Conservation (phyloP, 73 alveolate species). For the Symbiodinium pilosum region DNA sequence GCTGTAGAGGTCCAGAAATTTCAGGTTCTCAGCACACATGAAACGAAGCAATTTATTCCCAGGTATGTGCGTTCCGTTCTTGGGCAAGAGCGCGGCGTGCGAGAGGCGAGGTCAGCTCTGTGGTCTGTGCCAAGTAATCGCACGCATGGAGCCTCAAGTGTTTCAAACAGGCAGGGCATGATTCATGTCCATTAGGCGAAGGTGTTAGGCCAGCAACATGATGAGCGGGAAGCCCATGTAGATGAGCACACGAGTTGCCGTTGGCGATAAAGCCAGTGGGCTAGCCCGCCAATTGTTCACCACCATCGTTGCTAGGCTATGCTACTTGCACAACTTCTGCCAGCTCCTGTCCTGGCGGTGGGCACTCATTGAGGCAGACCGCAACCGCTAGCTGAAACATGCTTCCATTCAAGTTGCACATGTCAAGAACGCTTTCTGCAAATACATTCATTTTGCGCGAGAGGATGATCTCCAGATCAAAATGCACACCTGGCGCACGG, state of each 20-base stretch:
- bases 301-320: too few species aligned
- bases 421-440: too few species aligned
- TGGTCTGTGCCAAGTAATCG: constrained; percentile 12
- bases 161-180: not conserved
- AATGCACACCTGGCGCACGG: too few species aligned
- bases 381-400: too few species aligned
- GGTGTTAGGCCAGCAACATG: constrained; percentile 13
- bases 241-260: not conserved
- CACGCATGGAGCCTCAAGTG: not conserved
- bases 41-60: not conserved
- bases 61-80: too few species aligned
- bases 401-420: too few species aligned
- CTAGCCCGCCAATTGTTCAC: not conserved
- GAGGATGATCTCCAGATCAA: too few species aligned
- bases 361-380: too few species aligned
- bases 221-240: not conserved
- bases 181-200: not conserved
- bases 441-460: too few species aligned
- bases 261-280: not conserved
- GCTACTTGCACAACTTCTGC: too few species aligned
- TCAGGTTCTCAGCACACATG: not conserved
- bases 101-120: not conserved
- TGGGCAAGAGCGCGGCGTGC: too few species aligned
- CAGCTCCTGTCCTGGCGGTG: too few species aligned
- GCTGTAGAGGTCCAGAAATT: not conserved